Percentiles rank a stretch among this genome's conserved stretches.
Conservation (phyloP, 345 rosid species). For the Citrus cavaleriei region DNA sequence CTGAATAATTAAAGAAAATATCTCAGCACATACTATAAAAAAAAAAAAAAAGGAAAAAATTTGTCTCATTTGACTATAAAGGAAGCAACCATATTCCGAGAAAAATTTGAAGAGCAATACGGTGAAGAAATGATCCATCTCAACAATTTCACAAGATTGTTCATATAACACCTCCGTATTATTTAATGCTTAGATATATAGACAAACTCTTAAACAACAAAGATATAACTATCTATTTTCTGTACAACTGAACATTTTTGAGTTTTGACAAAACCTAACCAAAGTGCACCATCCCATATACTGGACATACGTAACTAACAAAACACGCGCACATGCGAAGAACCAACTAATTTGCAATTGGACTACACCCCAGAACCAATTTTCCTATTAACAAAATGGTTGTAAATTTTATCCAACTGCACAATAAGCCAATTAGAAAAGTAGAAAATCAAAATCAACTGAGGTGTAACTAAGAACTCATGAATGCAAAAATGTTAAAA, state of each 20-base stretch:
- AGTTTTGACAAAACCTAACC: background rate
- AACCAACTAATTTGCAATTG: background rate
- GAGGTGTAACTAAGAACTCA: background rate
- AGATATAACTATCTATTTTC: background rate
- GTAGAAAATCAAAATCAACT: background rate
- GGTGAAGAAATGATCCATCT: background rate
- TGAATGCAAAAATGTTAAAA: background rate
- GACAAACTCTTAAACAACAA: background rate
- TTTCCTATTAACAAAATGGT: background rate
- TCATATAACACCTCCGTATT: background rate
- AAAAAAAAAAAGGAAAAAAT: background rate
- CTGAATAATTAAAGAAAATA: conserved; percentile 31
- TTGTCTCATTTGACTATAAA: background rate
- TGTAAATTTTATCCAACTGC: background rate
- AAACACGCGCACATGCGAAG: background rate
- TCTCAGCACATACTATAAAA: background rate
- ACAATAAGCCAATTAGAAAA: background rate
- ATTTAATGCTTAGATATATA: background rate
- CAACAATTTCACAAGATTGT: background rate
- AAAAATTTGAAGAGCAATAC: background rate
- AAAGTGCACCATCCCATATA: background rate
- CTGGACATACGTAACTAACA: background rate
- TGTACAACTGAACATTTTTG: background rate
- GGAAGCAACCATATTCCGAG: background rate
- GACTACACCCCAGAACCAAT: background rate